Conservation (phyloP, 75 land plant genomes). For the Chamaecyparis obtusa region DNA sequence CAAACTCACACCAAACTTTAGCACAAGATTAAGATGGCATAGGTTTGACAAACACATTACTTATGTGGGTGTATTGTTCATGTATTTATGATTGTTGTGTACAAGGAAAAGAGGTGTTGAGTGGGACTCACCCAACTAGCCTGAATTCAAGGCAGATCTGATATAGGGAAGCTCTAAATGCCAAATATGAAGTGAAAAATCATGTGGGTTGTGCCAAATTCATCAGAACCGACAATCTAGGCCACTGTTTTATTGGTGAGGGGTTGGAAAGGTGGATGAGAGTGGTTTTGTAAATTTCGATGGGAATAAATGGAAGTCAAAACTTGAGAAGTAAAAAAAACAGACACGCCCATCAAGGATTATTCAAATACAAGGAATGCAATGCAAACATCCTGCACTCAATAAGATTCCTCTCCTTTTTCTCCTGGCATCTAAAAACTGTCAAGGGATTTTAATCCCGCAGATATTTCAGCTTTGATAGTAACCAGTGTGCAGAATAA, state of each 20-base stretch:
- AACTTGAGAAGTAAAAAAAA: background rate
- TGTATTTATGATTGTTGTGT: background rate
- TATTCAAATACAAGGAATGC: background rate
- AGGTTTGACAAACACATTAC: background rate
- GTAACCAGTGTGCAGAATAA: background rate
- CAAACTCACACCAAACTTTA: background rate
- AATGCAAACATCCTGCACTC: background rate
- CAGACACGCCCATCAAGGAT: background rate
- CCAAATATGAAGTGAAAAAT: background rate
- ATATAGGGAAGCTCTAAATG: background rate
- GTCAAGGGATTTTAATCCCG: background rate
- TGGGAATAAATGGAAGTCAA: background rate
- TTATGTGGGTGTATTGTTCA: background rate
- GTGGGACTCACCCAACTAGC: slow-evolving; percentile 1
- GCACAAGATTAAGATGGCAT: background rate
- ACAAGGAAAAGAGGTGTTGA: background rate
- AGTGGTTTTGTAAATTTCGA: background rate
- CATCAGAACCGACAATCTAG: background rate
- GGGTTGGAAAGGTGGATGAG: background rate
- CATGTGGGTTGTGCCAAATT: background rate
- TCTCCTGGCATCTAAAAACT: background rate
- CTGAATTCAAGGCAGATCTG: background rate
- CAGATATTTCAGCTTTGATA: background rate
- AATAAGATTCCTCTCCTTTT: background rate
- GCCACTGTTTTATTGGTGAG: background rate